Percentiles rank a stretch among this genome's conserved stretches.
These are phyloP conservation scores for Arthrobotrys iridis DNA, from an alignment of 2,329 filamentous ascomycete genomes.

Conservation along the genomic window DNA sequence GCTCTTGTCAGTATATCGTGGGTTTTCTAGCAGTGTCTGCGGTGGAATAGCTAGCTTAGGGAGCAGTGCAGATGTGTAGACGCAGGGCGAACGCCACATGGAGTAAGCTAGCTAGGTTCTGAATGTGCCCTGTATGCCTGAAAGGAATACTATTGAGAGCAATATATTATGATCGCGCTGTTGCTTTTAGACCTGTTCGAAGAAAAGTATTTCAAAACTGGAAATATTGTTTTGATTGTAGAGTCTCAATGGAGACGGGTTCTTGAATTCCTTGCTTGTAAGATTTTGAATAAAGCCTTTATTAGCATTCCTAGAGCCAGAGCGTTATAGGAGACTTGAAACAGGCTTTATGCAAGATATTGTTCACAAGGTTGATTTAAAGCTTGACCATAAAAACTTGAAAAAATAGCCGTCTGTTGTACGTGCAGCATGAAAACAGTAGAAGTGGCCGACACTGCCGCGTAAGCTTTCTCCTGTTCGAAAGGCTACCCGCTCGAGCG, in stretches of 20 bases:
- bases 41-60: background rate
- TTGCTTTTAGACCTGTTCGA: no score
- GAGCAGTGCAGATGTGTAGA: background rate
- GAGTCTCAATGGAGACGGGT: no score
- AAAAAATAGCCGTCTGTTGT: conserved; percentile 3
- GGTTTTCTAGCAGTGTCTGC: conserved; percentile 2
- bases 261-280: no score
- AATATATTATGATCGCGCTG: background rate
- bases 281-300: no score
- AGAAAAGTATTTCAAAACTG: no score
- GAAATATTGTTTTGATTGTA: no score
- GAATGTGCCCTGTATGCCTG: conserved; percentile 7
- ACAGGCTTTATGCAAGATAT: conserved; percentile 4
- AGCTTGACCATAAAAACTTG: no score
- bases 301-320: no score
- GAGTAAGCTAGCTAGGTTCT: background rate
- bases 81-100: conserved; percentile 16
- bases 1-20: conserved; percentile 8
- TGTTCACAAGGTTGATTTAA: conserved; percentile 1
- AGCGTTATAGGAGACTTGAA: conserved; percentile 1
- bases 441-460: conserved; percentile 11
- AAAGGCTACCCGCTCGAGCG: background rate
- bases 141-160: background rate
- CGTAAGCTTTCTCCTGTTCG: conserved; percentile 6
- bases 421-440: background rate